Conservation (phyloP, 2,329 filamentous ascomycete genomes). For the Endoconidiophora laricicola region DNA sequence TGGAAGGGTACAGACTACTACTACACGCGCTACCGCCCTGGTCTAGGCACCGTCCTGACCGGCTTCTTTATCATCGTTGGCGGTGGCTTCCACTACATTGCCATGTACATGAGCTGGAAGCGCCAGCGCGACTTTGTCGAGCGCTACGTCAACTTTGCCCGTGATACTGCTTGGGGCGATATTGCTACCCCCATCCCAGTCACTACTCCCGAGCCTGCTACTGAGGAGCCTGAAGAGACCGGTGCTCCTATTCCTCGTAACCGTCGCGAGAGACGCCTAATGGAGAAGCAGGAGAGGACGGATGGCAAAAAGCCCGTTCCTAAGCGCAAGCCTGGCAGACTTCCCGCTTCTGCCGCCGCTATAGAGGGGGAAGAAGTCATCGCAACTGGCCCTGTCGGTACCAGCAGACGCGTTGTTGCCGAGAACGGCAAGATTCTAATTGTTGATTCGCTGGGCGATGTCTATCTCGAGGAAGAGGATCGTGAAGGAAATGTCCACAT, state of each 20-base stretch:
- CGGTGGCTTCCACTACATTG: conserved; percentile 73
- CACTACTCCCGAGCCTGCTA: conserved; percentile 21
- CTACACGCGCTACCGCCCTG: conserved; percentile 84
- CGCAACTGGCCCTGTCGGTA: conserved; percentile 49
- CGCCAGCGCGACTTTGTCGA: conserved; percentile 82
- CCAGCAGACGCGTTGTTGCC: conserved; percentile 74
- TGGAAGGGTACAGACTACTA: conserved; percentile 99
- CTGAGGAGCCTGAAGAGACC: conserved; percentile 25
- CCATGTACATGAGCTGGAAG: conserved; percentile 73
- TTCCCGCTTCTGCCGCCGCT: conserved; percentile 19
- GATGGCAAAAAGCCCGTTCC: conserved; percentile 39
- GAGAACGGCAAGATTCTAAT: conserved; percentile 92
- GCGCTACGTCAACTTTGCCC: conserved; percentile 77
- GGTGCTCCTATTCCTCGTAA: conserved; percentile 48
- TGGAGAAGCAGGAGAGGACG: conserved; percentile 70
- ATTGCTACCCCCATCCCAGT: conserved; percentile 33
- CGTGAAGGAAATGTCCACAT: conserved; percentile 73
- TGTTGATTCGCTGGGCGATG: conserved; percentile 80
- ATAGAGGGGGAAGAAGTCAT: conserved; percentile 28
- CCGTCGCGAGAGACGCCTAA: conserved; percentile 71
- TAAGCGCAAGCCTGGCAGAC: conserved; percentile 19
- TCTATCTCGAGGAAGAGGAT: conserved; percentile 84
- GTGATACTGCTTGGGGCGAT: conserved; percentile 79
- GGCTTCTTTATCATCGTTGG: conserved; percentile 72
- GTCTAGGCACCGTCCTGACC: conserved; percentile 65